Evolutionary conservation across 2,329 filamentous ascomycete species (phyloP), one percentile per base, ranked within the genome.

Genomic region (Cercospora sp.): DNA sequence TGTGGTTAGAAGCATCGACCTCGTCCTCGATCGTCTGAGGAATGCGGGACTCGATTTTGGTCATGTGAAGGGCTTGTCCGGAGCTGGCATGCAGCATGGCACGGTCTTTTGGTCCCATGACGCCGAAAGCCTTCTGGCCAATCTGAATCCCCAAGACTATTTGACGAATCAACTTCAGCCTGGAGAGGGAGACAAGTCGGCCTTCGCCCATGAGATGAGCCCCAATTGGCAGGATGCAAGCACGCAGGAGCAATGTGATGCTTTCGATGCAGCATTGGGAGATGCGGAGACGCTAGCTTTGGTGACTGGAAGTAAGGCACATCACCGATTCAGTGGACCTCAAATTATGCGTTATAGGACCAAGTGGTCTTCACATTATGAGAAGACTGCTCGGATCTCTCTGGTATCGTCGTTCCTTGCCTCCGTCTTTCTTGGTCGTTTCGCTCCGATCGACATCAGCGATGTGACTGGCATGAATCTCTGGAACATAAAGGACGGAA

Each of bases 191-290:
- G 53, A 16, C 26, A 82, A 83, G 9, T 82, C 81, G 3, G 91
- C 90, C 0, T 92, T 98, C 77, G 91, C 93, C 16, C 91, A 96
- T 79, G 89, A 91, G 4, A 94, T 89, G 81, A 93, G 92, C 72
- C 95, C 95, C 7, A 99, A 98, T 80, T 99, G 95, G 95, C 95
- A 98, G 82, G 95, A 99, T 79, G 91, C 94, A 70, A 97, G 93
- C 81, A 98, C 95, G 1, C 93, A 97, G 82, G 85, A 85, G 72
- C 92, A 99, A 81, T 97, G 94, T 78, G 93, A 97, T 78, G 85
- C 87, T 71, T 98, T 98, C 77, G 94, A 98, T 79, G 85, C 83
- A 5, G 83, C 84, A 63, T 82, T 97, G 7, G 91, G 91, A 0
- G 84, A 84, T 6, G 83, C 87, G 2, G 85, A 90, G 75, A 85